phyloP scores from a whole-genome alignment of 495 filamentous ascomycete genomes.

The Podospora conica region DNA sequence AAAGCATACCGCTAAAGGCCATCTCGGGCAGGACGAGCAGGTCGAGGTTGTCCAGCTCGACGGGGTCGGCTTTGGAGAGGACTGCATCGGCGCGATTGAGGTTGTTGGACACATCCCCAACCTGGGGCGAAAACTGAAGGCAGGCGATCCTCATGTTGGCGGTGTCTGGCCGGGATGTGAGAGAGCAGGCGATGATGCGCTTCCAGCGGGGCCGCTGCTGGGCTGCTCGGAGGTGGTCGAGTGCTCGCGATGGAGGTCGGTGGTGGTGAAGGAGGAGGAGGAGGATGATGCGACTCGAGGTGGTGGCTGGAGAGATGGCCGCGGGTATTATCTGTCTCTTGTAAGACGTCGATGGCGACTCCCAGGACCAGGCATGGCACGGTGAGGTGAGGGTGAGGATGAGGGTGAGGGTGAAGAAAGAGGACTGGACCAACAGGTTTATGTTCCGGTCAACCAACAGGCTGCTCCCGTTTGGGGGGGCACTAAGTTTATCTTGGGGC shows the following conservation, averaged over 20 bases:
- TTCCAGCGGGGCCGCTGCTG: neutral
- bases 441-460: neutral
- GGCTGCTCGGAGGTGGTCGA: neutral
- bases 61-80: constrained; percentile 49
- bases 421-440: neutral
- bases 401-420: neutral
- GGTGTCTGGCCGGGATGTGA: neutral
- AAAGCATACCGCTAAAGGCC: constrained; percentile 71
- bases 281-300: no score
- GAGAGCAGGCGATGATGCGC: neutral
- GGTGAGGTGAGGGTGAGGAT: no score
- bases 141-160: constrained; percentile 68
- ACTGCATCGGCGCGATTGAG: constrained; percentile 67
- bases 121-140: constrained; percentile 68
- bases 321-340: neutral
- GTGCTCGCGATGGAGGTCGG: neutral
- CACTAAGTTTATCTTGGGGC: neutral
- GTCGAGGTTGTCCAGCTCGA: constrained; percentile 54
- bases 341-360: neutral
- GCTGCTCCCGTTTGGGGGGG: no score
- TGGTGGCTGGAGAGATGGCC: neutral
- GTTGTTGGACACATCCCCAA: constrained; percentile 74
- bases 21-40: constrained; percentile 82
- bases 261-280: no score
- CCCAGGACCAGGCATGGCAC: no score